Evolutionary conservation across 352 stramenopile species (phyloP).

Genomic region (Plasmopara viticola): DNA sequence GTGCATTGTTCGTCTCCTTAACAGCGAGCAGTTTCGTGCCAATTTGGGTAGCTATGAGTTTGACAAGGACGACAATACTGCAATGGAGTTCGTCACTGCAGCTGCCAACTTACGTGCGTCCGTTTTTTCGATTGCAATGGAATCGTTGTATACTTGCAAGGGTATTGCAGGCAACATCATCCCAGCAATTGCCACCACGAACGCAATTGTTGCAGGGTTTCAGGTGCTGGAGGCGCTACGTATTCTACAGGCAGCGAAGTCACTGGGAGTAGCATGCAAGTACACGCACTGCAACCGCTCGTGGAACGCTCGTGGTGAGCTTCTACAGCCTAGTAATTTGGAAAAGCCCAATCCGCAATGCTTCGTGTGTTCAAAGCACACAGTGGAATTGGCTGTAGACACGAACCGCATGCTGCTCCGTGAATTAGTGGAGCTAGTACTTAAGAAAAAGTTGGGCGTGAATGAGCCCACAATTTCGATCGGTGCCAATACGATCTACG

Average conservation of each 20-base stretch:
- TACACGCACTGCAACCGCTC: conserved; percentile 93
- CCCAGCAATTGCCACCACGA: conserved; percentile 99
- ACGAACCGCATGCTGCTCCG: conserved; percentile 78
- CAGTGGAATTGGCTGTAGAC: conserved; percentile 87
- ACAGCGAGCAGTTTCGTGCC: conserved; percentile 39
- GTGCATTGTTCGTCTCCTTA: conserved; percentile 59
- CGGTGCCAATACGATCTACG: conserved; percentile 88
- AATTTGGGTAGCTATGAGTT: conserved; percentile 87
- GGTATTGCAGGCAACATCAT: conserved; percentile 99
- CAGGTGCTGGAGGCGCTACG: conserved; percentile 84
- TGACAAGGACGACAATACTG: conserved; percentile 96
- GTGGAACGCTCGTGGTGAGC: conserved; percentile 88
- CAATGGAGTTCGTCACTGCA: conserved; percentile 97
- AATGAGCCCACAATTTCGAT: conserved; percentile 87
- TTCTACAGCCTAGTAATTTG: conserved; percentile 88
- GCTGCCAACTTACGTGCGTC: conserved; percentile 94
- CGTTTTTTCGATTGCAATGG: conserved; percentile 76
- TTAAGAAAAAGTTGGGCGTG: conserved; percentile 86
- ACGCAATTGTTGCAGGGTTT: conserved; percentile 98
- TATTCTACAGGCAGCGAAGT: conserved; percentile 56
- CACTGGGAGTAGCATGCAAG: conserved; percentile 72
- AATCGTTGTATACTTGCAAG: conserved; percentile 91
- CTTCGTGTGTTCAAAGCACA: conserved; percentile 94
- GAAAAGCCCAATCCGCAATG: conserved; percentile 90
- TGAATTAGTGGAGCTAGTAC: conserved; percentile 70